Base-by-base conservation (phyloP, 2,329 filamentous ascomycete species). In the Sporothrix brunneoviolacea region DNA sequence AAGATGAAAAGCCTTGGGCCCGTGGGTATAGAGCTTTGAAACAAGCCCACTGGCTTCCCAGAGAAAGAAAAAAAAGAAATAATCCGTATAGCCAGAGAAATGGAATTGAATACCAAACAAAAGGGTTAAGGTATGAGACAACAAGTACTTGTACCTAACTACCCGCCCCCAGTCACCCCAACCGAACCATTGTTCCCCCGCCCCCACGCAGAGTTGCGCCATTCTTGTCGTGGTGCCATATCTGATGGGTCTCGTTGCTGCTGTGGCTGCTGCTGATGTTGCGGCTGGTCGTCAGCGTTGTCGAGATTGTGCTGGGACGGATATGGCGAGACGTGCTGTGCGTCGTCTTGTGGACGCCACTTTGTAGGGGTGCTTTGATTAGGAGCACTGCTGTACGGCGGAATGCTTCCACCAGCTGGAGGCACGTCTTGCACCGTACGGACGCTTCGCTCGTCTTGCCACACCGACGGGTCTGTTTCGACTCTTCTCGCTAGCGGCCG, bases 381-480 rank as follows among this genome's bases (percentile, higher is more conserved):
- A n/a, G 57, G 55, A 30, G 64, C 64, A 41, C 62, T 43, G 47
- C 22, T 41, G 40, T 52, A 55, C 2, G 55, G 47, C 32, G 50
- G 28, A 5, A 42, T 51, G 38, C 16, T 43, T 12, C n/a, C 38
- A 10, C 62, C 48, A 67, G n/a, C 39, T 8, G 45, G n/a, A 1
- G 12, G 65, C n/a, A 77, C 72, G 15, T 84, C 80, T 59, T 82
- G 78, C 30, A 95, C 81, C 52, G 91, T 86, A 43, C 90, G 82
- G 36, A 91, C 89, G 43, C 86, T 90, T 57, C 82, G 84, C 66
- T 95, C 90, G 63, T 88, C 86, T 60, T 89, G 84, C 83, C 85
- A 89, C 5, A 87, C 78, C 19, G 86, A 79, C 5, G 87, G 88
- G 63, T 97, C 91, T n/a, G 86, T 88, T 63, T 96, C 91, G 47